These are phyloP conservation scores for Staphylotrichum tortipilum DNA, from an alignment of 495 filamentous ascomycete genomes.

Conservation along the genomic window DNA sequence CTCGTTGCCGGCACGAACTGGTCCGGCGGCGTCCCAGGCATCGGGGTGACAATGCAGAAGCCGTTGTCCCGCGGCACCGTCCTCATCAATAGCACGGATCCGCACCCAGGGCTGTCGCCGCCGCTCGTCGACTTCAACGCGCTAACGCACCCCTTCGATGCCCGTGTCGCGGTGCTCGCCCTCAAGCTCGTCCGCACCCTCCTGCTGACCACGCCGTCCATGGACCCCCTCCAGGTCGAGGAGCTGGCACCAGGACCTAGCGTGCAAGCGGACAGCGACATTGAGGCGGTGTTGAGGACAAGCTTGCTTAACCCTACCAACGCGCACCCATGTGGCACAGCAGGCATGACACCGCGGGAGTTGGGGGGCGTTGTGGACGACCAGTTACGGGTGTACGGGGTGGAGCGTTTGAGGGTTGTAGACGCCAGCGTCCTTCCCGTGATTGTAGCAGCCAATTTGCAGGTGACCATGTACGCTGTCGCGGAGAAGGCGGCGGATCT, in stretches of 20 bases:
- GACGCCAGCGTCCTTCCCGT: slow-evolving; percentile 24
- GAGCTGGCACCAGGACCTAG: slow-evolving; percentile 14
- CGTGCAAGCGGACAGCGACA: not conserved
- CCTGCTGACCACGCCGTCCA: slow-evolving; percentile 22
- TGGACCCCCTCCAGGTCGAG: slow-evolving; percentile 26
- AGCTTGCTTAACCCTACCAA: slow-evolving; percentile 1
- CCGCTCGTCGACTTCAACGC: slow-evolving; percentile 21
- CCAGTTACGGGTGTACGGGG: slow-evolving; percentile 47
- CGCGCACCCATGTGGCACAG: slow-evolving; percentile 29
- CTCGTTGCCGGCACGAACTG: slow-evolving; percentile 10
- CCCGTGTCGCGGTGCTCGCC: slow-evolving; percentile 11
- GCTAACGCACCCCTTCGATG: slow-evolving; percentile 26
- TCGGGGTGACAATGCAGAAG: slow-evolving; percentile 14
- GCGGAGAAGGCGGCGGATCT: slow-evolving; percentile 18
- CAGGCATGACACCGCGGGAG: slow-evolving; percentile 34
- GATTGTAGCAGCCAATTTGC: slow-evolving; percentile 22
- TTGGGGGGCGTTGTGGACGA: slow-evolving; percentile 40
- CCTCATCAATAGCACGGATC: slow-evolving; percentile 25
- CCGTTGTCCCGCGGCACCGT: slow-evolving; percentile 33
- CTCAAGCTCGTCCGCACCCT: slow-evolving; percentile 21
- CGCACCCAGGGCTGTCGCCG: slow-evolving; percentile 13
- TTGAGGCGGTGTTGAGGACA: slow-evolving; percentile 11
- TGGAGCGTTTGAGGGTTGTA: slow-evolving; percentile 35
- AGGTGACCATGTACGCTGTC: slow-evolving; percentile 28
- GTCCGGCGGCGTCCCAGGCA: slow-evolving; percentile 14